These are phyloP conservation scores for Ophiostoma novo-ulmi DNA, from an alignment of 2,329 filamentous ascomycete genomes.

Conservation along the genomic window DNA sequence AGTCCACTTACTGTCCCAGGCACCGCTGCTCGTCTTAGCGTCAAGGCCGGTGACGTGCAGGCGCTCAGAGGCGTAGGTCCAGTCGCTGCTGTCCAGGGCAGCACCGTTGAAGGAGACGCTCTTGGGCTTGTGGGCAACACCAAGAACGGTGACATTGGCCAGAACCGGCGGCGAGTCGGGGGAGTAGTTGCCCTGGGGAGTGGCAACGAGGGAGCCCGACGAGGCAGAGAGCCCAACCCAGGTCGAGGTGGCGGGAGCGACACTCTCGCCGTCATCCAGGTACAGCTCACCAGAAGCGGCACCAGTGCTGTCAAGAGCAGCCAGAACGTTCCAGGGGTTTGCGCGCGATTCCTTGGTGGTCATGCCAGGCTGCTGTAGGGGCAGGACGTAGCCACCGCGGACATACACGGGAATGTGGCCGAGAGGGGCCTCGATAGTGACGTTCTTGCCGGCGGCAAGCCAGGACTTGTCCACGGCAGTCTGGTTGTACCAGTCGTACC, in stretches of 20 bases:
- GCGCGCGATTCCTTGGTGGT: constrained; percentile 59
- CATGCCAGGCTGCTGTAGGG: constrained; percentile 62
- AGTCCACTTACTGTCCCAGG: constrained; percentile 55
- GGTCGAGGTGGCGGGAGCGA: constrained; percentile 34
- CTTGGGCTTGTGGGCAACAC: constrained; percentile 40
- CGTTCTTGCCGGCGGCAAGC: constrained; percentile 35
- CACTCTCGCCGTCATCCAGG: constrained; percentile 68
- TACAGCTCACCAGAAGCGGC: constrained; percentile 60
- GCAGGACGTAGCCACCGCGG: constrained; percentile 62
- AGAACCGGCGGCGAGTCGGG: constrained; percentile 36
- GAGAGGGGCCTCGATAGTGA: constrained; percentile 45
- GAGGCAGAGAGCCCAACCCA: constrained; percentile 19
- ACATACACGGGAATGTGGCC: constrained; percentile 68
- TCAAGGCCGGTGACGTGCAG: constrained; percentile 48
- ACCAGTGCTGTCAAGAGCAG: constrained; percentile 53
- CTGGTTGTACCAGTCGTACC: constrained; percentile 79
- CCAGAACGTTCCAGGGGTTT: constrained; percentile 63
- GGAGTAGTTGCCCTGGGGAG: constrained; percentile 46
- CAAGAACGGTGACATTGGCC: constrained; percentile 59
- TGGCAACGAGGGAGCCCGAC: constrained; percentile 40
- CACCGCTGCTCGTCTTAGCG: constrained; percentile 45
- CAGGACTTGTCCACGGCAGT: constrained; percentile 41
- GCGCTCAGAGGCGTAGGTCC: constrained; percentile 40
- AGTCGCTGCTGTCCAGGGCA: constrained; percentile 38
- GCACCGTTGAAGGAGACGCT: constrained; percentile 51